Evolutionary conservation across 1,284 basidiomycete species (phyloP).

Genomic region (Sporisorium exsertum): DNA sequence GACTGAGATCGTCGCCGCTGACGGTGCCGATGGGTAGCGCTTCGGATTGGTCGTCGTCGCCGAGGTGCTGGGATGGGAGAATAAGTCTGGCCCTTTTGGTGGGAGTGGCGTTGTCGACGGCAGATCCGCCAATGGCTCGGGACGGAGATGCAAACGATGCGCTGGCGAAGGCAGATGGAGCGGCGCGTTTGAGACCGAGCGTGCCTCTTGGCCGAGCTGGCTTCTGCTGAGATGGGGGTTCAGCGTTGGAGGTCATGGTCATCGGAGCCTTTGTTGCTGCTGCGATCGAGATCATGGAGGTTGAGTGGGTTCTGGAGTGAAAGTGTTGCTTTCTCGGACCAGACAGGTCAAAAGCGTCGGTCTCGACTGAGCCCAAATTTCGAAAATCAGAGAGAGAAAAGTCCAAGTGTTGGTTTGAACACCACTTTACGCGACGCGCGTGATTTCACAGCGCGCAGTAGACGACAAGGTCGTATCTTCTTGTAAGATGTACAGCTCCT

Average conservation of each 20-base stretch:
- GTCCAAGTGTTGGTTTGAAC: conserved; percentile 5
- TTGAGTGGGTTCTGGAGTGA: neutral
- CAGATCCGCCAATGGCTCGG: conserved; percentile 1
- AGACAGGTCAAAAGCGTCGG: neutral
- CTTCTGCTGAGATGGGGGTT: conserved; percentile 10
- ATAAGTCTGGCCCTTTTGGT: conserved; percentile 37
- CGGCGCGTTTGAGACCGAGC: conserved; percentile 30
- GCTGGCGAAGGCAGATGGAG: conserved; percentile 12
- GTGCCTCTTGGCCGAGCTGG: conserved; percentile 34
- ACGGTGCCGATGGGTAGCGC: neutral
- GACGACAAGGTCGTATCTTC: too few species aligned
- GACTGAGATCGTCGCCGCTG: conserved; percentile 17
- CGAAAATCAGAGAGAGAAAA: neutral
- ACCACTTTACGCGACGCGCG: conserved; percentile 42
- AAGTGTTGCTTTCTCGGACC: neutral
- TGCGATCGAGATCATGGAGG: conserved; percentile 1
- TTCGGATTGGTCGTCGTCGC: conserved; percentile 7
- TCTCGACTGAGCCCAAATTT: conserved; percentile 19
- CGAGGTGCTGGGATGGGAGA: conserved; percentile 32
- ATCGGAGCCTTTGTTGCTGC: neutral
- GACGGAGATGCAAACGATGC: conserved; percentile 13
- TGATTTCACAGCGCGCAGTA: too few species aligned
- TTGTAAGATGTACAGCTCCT: too few species aligned
- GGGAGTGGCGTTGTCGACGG: neutral
- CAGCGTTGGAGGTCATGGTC: conserved; percentile 14